Base-by-base conservation (phyloP, 306 rosid genomes). In the Vigna trinervia region DNA sequence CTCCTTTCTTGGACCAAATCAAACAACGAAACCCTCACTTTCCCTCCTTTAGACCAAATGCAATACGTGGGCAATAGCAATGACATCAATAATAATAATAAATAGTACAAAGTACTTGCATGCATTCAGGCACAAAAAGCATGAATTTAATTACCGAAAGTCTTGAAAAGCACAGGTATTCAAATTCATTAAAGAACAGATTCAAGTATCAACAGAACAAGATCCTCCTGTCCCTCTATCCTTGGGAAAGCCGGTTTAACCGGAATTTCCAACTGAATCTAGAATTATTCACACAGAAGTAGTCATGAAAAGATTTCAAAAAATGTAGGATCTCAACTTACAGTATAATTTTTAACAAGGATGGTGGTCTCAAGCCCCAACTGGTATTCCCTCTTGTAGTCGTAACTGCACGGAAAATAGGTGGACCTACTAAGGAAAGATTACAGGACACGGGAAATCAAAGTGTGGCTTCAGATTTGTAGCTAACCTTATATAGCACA, bases 341-440 rank as follows among this genome's bases (percentile, higher is more conserved):
- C 99, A 64, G 99, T 92, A 78, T 96, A 96, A 70, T 96, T 85
- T 80, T 96, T 92, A 39, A 92, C 98, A 77, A 96, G 99, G 77
- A 96, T 92, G 46, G 99, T 96, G 77, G 99, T 96, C 83, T 96
- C 99, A 81, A 96, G 98, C 46, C 99, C 99, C 89, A 92, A 75
- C 67, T 96, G 98, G 84, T 96, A 96, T 89, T 96, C 99, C 88
- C 98, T 92, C 90, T 92, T 92, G 90, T 96, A 96, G 83, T 96
- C 98, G 83, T 96, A 96, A 82, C 99, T 96, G 87, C 71, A 79
- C 19, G 23, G 47, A 85, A 70, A 81, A 80, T 51, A 75, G 75
- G 80, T 71, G 63, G 52, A 78, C 64, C 75, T 71, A 60, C 80
- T 28, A 77, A 50, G 59, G 32, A 56, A 52, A 79, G 46, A 63